Conservation (phyloP, 176 grass and related monocot genomes). For the Puccinellia tenuiflora region DNA sequence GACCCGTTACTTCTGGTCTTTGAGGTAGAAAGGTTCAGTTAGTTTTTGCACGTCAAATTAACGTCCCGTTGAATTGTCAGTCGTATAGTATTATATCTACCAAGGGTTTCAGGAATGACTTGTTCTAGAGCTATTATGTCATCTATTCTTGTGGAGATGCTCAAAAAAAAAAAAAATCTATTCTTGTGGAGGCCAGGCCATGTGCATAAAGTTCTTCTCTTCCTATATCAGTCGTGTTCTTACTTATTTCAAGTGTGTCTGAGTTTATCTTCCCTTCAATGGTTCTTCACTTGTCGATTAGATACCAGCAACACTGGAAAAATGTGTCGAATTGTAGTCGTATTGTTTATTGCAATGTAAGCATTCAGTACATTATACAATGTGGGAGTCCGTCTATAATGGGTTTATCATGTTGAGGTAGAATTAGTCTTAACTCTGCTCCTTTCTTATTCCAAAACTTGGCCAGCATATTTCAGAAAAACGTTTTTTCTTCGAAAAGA, state of each 20-base stretch:
- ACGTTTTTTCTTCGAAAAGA: too few species aligned
- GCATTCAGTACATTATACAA: conserved; percentile 2
- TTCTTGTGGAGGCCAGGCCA: background rate
- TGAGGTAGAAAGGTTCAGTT: background rate
- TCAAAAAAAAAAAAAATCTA: too few species aligned
- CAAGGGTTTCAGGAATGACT: background rate
- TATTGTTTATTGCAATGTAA: background rate
- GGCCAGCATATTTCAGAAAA: background rate
- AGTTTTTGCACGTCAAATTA: background rate
- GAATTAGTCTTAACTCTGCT: background rate
- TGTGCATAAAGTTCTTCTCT: conserved; percentile 4
- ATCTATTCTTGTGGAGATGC: background rate
- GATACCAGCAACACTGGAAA: background rate
- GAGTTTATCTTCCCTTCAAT: background rate
- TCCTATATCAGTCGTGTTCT: conserved; percentile 21
- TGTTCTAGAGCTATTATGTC: conserved; percentile 9
- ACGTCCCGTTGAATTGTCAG: background rate
- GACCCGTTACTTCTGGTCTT: background rate
- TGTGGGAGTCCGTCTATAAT: background rate
- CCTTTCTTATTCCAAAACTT: background rate
- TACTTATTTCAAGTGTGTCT: background rate
- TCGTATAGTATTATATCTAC: background rate
- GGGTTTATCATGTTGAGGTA: conserved; percentile 4
- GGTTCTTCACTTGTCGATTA: background rate
- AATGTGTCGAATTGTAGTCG: background rate